Evolutionary conservation across 208 protist species (phyloP), one percentile per base, ranked within the genome.

Genomic region (Leishmania guyanensis): DNA sequence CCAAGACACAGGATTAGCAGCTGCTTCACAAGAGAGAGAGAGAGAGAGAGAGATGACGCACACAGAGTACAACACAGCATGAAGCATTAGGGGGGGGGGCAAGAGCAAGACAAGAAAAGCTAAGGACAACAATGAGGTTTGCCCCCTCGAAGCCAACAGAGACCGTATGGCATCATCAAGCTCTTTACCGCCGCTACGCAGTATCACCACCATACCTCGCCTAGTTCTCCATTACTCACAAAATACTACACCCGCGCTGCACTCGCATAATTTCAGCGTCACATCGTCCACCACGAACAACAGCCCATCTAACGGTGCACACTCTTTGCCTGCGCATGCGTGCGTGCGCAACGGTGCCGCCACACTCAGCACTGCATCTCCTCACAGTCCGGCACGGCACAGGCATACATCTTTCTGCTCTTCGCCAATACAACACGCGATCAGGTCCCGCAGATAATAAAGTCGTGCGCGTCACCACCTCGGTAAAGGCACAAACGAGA

Each of bases 371-470:
- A 53, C 77, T 56, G 20, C 70, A 22, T 56, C 43, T 46, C 43
- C 43, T 46, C 43, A 46, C 43, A 46, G 43, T 46, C 43, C 43
- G 43, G 78, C 54, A 73, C 75, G 70, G 62, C 73, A 74, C 64
- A 82, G 66, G 75, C 76, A 80, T 77, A 85, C 73, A 83, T 88
- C 80, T 80, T 85, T 77, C 80, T 82, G 64, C 66, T 75, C 77
- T 68, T 82, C 84, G 71, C 73, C 77, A 79, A 33, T n/a, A 68
- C 10, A 68, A 5, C 39, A 81, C 36, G 69, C 65, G 54, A 75
- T 86, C 78, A 84, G 85, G 86, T 88, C 85, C 85, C 85, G 86
- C 85, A 88, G 85, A 82, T 83, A 88, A 88, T 80, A 85, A 68
- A 80, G 86, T 81, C 82, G 81, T 78, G 75, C 68, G 64, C 77